phyloP scores from a whole-genome alignment of 306 rosid genomes.

The Pterocarpus macrocarpus region DNA sequence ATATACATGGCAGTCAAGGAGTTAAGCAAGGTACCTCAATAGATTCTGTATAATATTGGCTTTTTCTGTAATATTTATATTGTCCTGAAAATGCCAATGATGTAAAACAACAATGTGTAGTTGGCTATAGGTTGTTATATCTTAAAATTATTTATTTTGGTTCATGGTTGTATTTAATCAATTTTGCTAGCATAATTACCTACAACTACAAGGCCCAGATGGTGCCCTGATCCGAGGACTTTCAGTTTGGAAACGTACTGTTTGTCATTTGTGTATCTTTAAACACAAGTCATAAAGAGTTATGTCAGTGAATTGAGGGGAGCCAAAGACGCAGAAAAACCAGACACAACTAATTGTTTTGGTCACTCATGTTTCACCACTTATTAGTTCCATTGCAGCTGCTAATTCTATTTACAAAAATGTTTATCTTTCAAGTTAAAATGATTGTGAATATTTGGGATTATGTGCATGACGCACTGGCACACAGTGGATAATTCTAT shows the following conservation, averaged over 20 bases:
- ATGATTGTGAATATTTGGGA: constrained; percentile 18
- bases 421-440: constrained; percentile 4
- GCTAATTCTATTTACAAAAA: constrained; percentile 2
- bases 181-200: constrained; percentile 51
- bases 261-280: constrained; percentile 34
- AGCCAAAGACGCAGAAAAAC: background rate
- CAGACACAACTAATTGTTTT: constrained; percentile 13
- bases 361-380: constrained; percentile 9
- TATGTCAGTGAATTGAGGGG: constrained; percentile 8
- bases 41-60: constrained; percentile 46
- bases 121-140: constrained; percentile 42
- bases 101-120: constrained; percentile 42
- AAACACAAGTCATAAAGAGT: constrained; percentile 6
- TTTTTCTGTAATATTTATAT: constrained; percentile 44
- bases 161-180: constrained; percentile 39
- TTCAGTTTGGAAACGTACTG: background rate
- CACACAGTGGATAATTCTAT: background rate
- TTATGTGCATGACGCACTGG: background rate
- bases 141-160: constrained; percentile 35
- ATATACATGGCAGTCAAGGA: constrained; percentile 37
- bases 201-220: constrained; percentile 16
- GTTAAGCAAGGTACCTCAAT: constrained; percentile 39
- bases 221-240: constrained; percentile 31
- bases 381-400: constrained; percentile 2
- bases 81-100: constrained; percentile 41